Evolutionary conservation across 768 basidiomycete genomes (phyloP).

Genomic region (Agrocybe praecox): DNA sequence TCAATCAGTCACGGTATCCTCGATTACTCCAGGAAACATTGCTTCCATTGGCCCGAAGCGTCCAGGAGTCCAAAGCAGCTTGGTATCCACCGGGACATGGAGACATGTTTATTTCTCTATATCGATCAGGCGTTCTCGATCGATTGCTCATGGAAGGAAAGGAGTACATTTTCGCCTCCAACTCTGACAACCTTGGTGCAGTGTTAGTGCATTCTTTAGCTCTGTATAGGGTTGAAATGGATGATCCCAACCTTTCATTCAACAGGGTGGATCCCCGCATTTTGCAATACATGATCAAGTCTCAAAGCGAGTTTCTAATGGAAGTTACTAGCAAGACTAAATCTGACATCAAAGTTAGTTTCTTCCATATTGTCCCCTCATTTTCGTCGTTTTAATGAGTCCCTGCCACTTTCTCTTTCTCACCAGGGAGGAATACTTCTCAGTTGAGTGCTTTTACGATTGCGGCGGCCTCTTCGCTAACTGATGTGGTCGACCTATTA

Average conservation of each 20-base stretch:
- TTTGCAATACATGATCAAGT: conserved; percentile 77
- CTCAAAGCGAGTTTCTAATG: conserved; percentile 79
- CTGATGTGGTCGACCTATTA: not conserved
- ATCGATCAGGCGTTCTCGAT: conserved; percentile 87
- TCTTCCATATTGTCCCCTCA: conserved; percentile 35
- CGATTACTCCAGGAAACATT: conserved; percentile 78
- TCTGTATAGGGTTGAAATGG: conserved; percentile 30
- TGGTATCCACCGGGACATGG: conserved; percentile 97
- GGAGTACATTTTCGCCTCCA: conserved; percentile 94
- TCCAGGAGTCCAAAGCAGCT: conserved; percentile 68
- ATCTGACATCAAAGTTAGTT: conserved; percentile 53
- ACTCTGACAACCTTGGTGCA: conserved; percentile 93
- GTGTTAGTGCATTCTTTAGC: conserved; percentile 54
- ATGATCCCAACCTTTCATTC: not conserved
- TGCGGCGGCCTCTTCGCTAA: not conserved
- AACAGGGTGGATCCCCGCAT: conserved; percentile 74
- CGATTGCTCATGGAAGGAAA: conserved; percentile 86
- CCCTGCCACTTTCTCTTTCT: not conserved
- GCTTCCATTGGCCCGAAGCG: conserved; percentile 68
- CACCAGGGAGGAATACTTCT: conserved; percentile 71
- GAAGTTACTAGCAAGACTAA: conserved; percentile 93
- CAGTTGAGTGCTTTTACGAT: conserved; percentile 22
- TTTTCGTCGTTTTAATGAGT: not conserved
- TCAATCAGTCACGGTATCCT: conserved; percentile 88
- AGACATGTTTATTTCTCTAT: conserved; percentile 87